Percentiles rank a stretch among this genome's conserved stretches.
phyloP scores from a whole-genome alignment of 345 rosid genomes.

The Eucalyptus regnans region DNA sequence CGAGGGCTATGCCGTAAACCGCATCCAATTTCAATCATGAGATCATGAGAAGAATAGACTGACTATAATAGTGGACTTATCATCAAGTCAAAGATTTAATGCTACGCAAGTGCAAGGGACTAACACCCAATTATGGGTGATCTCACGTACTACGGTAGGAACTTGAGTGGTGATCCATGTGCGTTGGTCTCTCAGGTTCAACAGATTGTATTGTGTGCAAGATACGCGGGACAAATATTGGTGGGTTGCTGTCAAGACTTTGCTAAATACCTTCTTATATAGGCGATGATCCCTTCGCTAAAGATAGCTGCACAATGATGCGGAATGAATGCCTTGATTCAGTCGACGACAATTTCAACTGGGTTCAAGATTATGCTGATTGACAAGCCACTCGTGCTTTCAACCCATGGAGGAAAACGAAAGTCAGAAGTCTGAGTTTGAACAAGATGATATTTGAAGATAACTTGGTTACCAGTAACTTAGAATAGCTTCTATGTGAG shows the following conservation, averaged over 20 bases:
- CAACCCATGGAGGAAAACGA: not conserved
- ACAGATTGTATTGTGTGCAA: not conserved
- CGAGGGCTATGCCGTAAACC: not conserved
- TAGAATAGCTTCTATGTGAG: not conserved
- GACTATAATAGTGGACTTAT: not conserved
- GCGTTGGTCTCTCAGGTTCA: not conserved
- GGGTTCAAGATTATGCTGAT: not conserved
- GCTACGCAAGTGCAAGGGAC: not conserved
- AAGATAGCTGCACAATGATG: not conserved
- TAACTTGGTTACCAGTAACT: not conserved
- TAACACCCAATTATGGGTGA: not conserved
- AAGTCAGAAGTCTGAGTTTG: not conserved
- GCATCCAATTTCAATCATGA: not conserved
- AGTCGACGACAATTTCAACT: not conserved
- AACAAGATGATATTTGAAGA: not conserved
- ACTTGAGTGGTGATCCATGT: not conserved
- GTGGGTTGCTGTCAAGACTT: not conserved
- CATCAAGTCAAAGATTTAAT: not conserved
- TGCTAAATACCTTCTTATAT: not conserved
- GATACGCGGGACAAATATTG: not conserved
- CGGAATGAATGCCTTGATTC: not conserved
- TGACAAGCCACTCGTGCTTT: not conserved
- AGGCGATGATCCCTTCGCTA: not conserved
- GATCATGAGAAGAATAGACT: not conserved
- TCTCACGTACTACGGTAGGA: not conserved